phyloP scores from a whole-genome alignment of 352 stramenopile species.

The Phytopythium delawarense region DNA sequence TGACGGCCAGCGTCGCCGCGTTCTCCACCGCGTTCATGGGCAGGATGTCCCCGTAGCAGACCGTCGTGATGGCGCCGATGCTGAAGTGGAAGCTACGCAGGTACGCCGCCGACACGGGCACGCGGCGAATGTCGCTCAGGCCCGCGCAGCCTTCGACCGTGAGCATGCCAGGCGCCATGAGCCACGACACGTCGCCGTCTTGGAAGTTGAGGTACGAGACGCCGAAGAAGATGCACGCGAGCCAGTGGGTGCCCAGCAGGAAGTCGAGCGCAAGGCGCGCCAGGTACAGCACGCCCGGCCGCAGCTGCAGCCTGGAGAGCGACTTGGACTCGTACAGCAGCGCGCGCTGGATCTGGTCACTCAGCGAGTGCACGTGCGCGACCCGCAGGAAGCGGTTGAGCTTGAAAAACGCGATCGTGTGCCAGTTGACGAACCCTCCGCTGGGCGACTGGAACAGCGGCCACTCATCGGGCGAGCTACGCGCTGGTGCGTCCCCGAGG shows the following conservation, averaged over 20 bases:
- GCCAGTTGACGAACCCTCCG: conserved; percentile 36
- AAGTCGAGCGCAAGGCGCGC: conserved; percentile 46
- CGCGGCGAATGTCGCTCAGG: conserved; percentile 23
- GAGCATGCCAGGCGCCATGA: conserved; percentile 57
- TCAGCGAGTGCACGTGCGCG: conserved; percentile 41
- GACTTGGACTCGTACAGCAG: conserved; percentile 47
- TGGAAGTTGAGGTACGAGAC: conserved; percentile 44
- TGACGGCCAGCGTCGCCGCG: conserved; percentile 42
- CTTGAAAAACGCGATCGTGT: conserved; percentile 39
- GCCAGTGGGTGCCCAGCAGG: conserved; percentile 44
- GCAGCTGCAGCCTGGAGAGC: conserved; percentile 13
- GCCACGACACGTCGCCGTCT: conserved; percentile 38
- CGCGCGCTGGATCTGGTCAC: conserved; percentile 41
- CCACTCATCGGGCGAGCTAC: conserved; percentile 18
- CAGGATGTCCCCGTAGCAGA: conserved; percentile 67
- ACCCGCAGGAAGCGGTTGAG: conserved; percentile 50
- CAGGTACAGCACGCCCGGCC: conserved; percentile 30
- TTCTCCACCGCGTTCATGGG: conserved; percentile 64
- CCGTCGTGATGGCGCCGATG: conserved; percentile 71
- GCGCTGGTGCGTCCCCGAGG: conserved; percentile 14
- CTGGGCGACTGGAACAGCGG: conserved; percentile 12
- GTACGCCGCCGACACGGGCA: conserved; percentile 38
- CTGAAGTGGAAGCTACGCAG: conserved; percentile 61
- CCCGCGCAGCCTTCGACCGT: conserved; percentile 27
- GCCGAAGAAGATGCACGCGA: conserved; percentile 50